Percentiles rank a stretch among this genome's conserved stretches.
These are phyloP conservation scores for Medicago ruthenica DNA, from an alignment of 306 rosid species.

Conservation along the genomic window DNA sequence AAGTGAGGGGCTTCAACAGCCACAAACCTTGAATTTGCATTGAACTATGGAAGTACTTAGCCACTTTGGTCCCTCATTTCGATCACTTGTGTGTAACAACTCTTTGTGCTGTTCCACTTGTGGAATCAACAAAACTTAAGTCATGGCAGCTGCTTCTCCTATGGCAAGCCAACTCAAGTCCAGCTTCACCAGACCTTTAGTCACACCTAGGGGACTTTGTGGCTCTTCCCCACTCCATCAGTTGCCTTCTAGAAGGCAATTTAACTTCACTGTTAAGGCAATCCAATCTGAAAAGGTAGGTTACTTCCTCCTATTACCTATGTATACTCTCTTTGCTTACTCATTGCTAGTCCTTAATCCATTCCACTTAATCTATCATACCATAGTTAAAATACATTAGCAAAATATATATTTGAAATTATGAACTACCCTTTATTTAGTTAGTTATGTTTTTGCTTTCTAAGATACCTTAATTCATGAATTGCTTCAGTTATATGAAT, in stretches of 20 bases:
- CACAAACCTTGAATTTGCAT: constrained; percentile 51
- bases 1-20: constrained; percentile 46
- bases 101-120: neutral
- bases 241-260: constrained; percentile 47
- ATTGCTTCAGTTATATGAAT: neutral
- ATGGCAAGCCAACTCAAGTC: constrained; percentile 92
- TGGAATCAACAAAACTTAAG: constrained; percentile 11
- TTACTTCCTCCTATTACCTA: neutral
- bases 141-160: constrained; percentile 85
- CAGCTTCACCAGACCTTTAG: constrained; percentile 68
- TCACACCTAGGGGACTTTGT: constrained; percentile 75
- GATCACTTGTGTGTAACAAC: neutral
- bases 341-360: too few species aligned
- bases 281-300: constrained; percentile 81
- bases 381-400: too few species aligned
- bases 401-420: too few species aligned
- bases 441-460: too few species aligned
- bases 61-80: constrained; percentile 30
- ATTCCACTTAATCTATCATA: too few species aligned
- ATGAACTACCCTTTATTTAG: too few species aligned
- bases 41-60: constrained; percentile 46
- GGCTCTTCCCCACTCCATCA: constrained; percentile 58
- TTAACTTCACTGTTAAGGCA: constrained; percentile 72
- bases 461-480: too few species aligned
- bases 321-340: neutral